These are phyloP conservation scores for Bryum argenteum DNA, from an alignment of 225 moss, liverwort and hornwort genomes.

Conservation along the genomic window DNA sequence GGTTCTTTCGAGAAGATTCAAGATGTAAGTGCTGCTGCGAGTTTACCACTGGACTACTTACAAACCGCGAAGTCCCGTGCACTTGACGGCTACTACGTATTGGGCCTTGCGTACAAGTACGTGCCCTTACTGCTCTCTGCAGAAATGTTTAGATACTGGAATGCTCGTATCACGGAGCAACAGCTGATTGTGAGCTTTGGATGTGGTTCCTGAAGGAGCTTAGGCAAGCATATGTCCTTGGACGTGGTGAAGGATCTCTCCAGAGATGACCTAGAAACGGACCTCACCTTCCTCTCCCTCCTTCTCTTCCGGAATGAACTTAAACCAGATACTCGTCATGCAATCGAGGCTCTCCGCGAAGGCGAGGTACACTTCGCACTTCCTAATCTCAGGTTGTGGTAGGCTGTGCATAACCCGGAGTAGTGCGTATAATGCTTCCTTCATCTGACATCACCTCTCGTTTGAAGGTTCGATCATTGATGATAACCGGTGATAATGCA, in stretches of 20 bases:
- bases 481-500: conserved; percentile 75
- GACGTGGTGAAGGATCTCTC: conserved; percentile 45
- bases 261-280: conserved; percentile 55
- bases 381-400: neutral
- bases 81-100: conserved; percentile 58
- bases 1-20: conserved; percentile 68
- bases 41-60: conserved; percentile 50
- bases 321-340: conserved; percentile 48
- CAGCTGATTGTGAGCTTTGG: neutral
- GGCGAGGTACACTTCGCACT: conserved; percentile 41
- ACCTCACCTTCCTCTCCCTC: conserved; percentile 53
- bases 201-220: conserved; percentile 36
- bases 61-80: conserved; percentile 51
- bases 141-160: neutral
- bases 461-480: conserved; percentile 61
- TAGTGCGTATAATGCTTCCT: neutral
- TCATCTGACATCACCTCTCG: neutral
- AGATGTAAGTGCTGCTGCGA: conserved; percentile 40
- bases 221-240: conserved; percentile 36
- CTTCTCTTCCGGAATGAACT: conserved; percentile 71
- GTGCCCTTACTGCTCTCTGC: neutral
- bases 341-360: conserved; percentile 42
- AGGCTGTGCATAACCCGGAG: neutral
- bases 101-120: conserved; percentile 63
- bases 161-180: neutral